Evolutionary conservation across 192 early-diverging fungal genomes (phyloP).

Genomic region (Podila verticillata): DNA sequence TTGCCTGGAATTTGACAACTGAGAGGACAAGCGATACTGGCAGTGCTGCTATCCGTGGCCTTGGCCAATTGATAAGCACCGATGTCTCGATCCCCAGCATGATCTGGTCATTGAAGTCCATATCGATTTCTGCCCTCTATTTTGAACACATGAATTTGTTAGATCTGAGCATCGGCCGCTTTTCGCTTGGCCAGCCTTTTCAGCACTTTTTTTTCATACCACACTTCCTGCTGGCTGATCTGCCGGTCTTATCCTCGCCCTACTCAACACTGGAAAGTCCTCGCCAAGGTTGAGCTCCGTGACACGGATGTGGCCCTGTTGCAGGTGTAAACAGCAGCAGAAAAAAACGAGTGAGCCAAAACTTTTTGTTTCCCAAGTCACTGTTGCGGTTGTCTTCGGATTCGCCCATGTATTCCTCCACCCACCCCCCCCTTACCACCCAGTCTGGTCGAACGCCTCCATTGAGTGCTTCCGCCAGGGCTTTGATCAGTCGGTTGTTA

Average conservation of each 20-base stretch:
- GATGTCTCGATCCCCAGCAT: conserved; percentile 93
- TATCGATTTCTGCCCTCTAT: conserved; percentile 80
- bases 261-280: conserved; percentile 66
- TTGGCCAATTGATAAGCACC: conserved; percentile 96
- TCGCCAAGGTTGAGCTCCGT: conserved; percentile 65
- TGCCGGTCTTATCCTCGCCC: conserved; percentile 63
- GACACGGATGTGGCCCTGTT: conserved; percentile 67
- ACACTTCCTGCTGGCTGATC: conserved; percentile 59
- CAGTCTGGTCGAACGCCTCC: conserved; percentile 72
- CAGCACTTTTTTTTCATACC: conserved; percentile 44
- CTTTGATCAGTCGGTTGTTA: conserved; percentile 68
- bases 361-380: neutral
- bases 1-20: conserved; percentile 90
- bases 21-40: conserved; percentile 90
- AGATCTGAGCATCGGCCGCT: neutral
- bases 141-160: conserved; percentile 14
- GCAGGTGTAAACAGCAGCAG: neutral
- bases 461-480: conserved; percentile 77
- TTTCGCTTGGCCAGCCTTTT: neutral
- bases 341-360: conserved; percentile 1
- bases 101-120: conserved; percentile 93
- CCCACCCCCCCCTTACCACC: conserved; percentile 62
- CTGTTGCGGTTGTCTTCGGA: neutral
- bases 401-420: neutral
- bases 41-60: conserved; percentile 84